Conservation (phyloP, 768 basidiomycete species). For the Tulasnella calospora region DNA sequence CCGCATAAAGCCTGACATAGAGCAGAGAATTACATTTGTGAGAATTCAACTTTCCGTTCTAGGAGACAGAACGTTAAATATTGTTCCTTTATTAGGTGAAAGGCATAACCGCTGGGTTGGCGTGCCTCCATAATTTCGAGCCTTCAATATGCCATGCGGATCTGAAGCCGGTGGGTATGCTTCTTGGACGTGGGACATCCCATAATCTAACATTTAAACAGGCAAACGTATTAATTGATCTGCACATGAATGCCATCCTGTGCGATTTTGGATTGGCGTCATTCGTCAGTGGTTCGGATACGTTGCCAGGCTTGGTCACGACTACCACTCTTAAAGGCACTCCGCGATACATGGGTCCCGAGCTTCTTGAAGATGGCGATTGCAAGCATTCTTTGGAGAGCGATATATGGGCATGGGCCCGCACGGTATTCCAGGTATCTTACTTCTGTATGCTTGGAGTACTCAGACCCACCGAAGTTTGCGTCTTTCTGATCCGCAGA, state of each 20-base stretch:
- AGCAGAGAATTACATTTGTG: background rate
- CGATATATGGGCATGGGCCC: constrained; percentile 4
- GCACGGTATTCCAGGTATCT: background rate
- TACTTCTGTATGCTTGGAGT: too few species aligned
- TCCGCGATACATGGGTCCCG: background rate
- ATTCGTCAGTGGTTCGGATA: background rate
- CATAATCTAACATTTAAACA: background rate
- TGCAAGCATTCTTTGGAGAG: background rate
- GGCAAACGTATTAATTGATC: background rate
- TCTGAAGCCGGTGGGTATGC: background rate
- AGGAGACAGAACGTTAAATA: background rate
- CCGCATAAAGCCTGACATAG: background rate
- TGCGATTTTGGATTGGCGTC: constrained; percentile 1
- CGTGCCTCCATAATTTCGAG: background rate
- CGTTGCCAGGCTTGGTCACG: background rate
- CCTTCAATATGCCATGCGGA: background rate
- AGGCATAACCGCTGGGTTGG: background rate
- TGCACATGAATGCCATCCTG: background rate
- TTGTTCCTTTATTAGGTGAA: background rate
- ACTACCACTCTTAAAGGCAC: background rate
- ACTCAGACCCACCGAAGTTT: background rate
- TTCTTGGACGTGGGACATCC: too few species aligned
- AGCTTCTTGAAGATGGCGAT: background rate
- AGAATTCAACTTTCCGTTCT: background rate
- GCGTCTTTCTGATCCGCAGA: background rate